These are phyloP conservation scores for Trametopsis cervina DNA, from an alignment of 768 basidiomycete genomes.

Conservation along the genomic window DNA sequence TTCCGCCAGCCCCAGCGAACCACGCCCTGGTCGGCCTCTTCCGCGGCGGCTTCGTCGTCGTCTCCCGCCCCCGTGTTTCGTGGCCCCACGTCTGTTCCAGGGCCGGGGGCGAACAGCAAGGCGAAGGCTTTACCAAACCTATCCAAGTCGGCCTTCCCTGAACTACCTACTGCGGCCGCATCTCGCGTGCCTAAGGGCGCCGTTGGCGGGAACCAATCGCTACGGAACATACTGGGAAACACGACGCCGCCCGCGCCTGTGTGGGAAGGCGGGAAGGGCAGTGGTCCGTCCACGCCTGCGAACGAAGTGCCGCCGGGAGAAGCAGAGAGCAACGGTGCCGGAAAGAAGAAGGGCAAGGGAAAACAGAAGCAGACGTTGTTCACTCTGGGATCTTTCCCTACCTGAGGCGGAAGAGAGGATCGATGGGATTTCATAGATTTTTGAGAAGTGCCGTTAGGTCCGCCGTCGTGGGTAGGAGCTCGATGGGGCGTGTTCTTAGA, in stretches of 20 bases:
- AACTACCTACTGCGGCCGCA: slow-evolving; percentile 44
- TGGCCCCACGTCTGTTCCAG: slow-evolving; percentile 25
- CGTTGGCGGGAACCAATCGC: slow-evolving; percentile 57
- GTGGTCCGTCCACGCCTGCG: slow-evolving; percentile 5
- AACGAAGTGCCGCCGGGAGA: slow-evolving; percentile 6
- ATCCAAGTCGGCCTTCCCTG: slow-evolving; percentile 59
- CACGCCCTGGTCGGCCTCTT: slow-evolving; percentile 45
- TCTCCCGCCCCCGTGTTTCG: slow-evolving; percentile 11
- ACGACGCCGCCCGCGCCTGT: slow-evolving; percentile 26
- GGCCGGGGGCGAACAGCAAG: slow-evolving; percentile 15
- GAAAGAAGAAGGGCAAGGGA: slow-evolving; percentile 68
- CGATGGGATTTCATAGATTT: no score
- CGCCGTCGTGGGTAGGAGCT: no score
- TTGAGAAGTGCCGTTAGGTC: no score
- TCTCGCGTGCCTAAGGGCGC: slow-evolving; percentile 34
- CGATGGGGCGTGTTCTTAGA: no score
- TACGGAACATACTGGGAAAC: slow-evolving; percentile 62
- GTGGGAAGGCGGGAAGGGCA: slow-evolving; percentile 19
- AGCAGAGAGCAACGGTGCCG: slow-evolving; percentile 5
- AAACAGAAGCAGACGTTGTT: slow-evolving; percentile 86
- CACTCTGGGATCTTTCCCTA: slow-evolving; percentile 47
- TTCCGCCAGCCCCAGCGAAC: slow-evolving; percentile 42
- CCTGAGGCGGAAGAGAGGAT: slow-evolving; percentile 12
- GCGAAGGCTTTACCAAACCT: slow-evolving; percentile 35
- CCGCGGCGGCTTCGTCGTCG: slow-evolving; percentile 26